Base-by-base conservation (phyloP, 2,329 filamentous ascomycete species). In the Cladosporium cucumerinum region DNA sequence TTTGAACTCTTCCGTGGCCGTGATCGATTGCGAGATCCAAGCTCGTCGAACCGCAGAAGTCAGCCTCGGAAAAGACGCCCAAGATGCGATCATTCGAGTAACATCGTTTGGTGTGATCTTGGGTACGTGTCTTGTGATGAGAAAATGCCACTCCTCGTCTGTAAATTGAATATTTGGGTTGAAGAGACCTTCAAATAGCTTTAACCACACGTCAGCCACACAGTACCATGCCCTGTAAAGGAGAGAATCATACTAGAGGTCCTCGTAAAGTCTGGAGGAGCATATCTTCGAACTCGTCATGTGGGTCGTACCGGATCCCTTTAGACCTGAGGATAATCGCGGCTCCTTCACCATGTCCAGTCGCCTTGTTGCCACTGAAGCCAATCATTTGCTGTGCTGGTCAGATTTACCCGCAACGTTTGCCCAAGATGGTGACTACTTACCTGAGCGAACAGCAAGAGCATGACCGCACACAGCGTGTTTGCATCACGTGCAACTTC, bases 381-480 rank as follows among this genome's bases (percentile, higher is more conserved):
- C 57, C 57, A 6, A 60, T 30, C 23, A 48, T 46, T 49, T 60
- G 57, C 57, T 60, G 30, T 8, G n/a, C 23, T 5, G 16, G 57
- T 60, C 57, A 60, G 39, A 4, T 14, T 16, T 39, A 4, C 4
- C 12, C 28, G 28, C 16, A 8, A 55, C 12, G 5, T n/a, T 3
- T 26, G n/a, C 23, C 10, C 39, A 8, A 5, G 14, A 21, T 2
- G 39, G n/a, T 12, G n/a, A n/a, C 2, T 21, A 63, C 46, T 11
- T 65, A 65, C 66, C 43, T 67, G 62, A 46, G 52, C 58, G 7
- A 67, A 48, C 23, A 62, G 30, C 25, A 67, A 23, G 2, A 67
- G 32, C 66, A 67, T 66, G 12, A 65, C 57, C 11, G 66, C 66
- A 57, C 61, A 66, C 14, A 67, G 43, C 3, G 66, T 66, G 21